These are phyloP conservation scores for Monilinia aucupariae DNA, from an alignment of 2,329 filamentous ascomycete genomes.

Conservation along the genomic window DNA sequence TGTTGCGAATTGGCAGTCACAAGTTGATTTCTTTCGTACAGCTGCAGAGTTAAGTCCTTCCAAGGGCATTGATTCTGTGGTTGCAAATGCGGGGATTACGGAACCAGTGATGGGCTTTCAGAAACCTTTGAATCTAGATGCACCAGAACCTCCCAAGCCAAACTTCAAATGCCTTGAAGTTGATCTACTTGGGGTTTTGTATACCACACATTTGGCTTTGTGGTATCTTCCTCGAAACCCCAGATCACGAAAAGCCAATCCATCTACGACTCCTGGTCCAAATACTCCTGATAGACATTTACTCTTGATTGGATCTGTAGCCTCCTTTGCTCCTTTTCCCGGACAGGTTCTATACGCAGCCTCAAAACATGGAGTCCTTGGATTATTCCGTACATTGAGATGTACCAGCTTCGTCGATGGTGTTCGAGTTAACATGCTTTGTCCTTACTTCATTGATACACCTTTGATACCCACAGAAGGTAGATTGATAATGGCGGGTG, in stretches of 20 bases:
- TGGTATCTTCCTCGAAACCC: conserved; percentile 52
- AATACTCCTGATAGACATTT: conserved; percentile 51
- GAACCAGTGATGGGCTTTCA: conserved; percentile 43
- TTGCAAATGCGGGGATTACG: conserved; percentile 61
- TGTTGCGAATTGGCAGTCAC: conserved; percentile 59
- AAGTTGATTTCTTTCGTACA: conserved; percentile 57
- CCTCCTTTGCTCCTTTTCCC: conserved; percentile 45
- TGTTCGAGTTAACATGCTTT: conserved; percentile 60
- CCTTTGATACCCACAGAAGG: conserved; percentile 48
- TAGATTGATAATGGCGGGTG: conserved; percentile 51
- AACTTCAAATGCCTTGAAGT: conserved; percentile 52
- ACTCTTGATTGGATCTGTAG: conserved; percentile 58
- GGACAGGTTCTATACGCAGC: conserved; percentile 50
- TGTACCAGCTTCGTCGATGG: conserved; percentile 44
- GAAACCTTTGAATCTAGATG: conserved; percentile 37
- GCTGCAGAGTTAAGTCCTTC: conserved; percentile 50
- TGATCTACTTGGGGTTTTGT: conserved; percentile 59
- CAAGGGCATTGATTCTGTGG: conserved; percentile 55
- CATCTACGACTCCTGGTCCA: conserved; percentile 32
- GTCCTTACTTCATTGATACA: conserved; percentile 61
- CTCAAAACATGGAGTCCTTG: conserved; percentile 62
- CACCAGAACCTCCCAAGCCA: conserved; percentile 45
- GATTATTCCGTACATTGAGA: conserved; percentile 56
- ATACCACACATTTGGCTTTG: conserved; percentile 59
- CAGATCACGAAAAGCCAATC: conserved; percentile 36